A percentile compares a stretch with the other conserved stretches of the same genome.
phyloP scores from a whole-genome alignment of 352 stramenopile genomes.

The Globisporangium spinosum region DNA sequence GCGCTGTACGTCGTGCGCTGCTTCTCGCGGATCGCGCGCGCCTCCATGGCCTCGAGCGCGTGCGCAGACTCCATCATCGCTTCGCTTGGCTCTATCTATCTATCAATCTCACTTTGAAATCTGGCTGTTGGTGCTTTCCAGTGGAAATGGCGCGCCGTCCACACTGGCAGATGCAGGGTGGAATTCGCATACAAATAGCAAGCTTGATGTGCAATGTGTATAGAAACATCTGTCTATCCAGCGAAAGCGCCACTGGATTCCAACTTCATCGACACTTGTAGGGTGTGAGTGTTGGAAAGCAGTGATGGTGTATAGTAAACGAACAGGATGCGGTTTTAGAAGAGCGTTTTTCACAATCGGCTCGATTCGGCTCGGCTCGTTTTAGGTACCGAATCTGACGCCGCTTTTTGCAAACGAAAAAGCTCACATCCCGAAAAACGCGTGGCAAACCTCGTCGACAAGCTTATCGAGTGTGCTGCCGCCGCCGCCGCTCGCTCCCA shows the following conservation, averaged over 20 bases:
- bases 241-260: too few relatives aligned
- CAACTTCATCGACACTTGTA: too few relatives aligned
- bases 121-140: background rate
- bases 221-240: too few relatives aligned
- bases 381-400: too few relatives aligned
- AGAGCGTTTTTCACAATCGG: too few relatives aligned
- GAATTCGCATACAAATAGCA: background rate
- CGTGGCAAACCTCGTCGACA: conserved; percentile 4
- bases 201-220: too few relatives aligned
- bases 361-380: too few relatives aligned
- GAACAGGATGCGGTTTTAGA: too few relatives aligned
- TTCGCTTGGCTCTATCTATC: background rate
- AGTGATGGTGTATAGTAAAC: too few relatives aligned
- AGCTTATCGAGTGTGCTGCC: background rate
- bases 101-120: background rate
- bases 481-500: conserved; percentile 10
- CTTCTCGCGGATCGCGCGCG: conserved; percentile 58
- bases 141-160: background rate
- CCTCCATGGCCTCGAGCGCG: conserved; percentile 58
- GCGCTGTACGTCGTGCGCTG: conserved; percentile 58
- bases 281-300: too few relatives aligned
- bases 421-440: background rate
- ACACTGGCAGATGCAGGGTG: background rate
- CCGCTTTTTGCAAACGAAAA: too few relatives aligned
- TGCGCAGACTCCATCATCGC: conserved; percentile 1